These are phyloP conservation scores for Choricystis sp. DNA, from an alignment of 139 green algal genomes.

Conservation along the genomic window DNA sequence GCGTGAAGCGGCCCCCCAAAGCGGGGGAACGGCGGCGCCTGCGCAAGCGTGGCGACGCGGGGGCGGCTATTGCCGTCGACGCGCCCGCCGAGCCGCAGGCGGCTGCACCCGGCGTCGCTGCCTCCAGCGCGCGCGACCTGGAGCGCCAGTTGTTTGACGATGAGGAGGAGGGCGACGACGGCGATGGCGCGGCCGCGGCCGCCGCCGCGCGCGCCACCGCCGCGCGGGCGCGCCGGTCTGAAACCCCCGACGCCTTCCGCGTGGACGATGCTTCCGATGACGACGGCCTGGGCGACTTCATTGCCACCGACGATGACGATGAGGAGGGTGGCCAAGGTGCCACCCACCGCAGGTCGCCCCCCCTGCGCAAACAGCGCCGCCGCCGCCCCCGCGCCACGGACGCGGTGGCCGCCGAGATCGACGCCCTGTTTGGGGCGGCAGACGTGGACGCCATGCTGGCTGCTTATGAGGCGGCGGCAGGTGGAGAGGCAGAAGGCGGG, in stretches of 20 bases:
- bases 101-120: neutral
- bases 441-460: neutral
- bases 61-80: neutral
- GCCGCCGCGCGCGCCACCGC: too few species aligned
- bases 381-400: too few species aligned
- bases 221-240: neutral
- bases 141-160: neutral
- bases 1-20: neutral
- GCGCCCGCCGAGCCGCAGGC: neutral
- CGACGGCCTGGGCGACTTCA: neutral
- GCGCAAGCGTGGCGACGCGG: neutral
- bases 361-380: too few species aligned
- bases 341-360: too few species aligned
- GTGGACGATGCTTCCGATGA: neutral
- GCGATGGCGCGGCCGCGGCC: neutral
- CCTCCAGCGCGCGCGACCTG: neutral
- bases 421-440: neutral
- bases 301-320: neutral
- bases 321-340: neutral
- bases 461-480: neutral
- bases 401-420: neutral
- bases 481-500: neutral
- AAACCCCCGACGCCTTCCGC: neutral
- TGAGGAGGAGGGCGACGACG: neutral
- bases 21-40: neutral